Percentiles rank a stretch among this genome's conserved stretches.
phyloP scores from a whole-genome alignment of 2,329 filamentous ascomycete species.

The Scortechinia acanthostroma region DNA sequence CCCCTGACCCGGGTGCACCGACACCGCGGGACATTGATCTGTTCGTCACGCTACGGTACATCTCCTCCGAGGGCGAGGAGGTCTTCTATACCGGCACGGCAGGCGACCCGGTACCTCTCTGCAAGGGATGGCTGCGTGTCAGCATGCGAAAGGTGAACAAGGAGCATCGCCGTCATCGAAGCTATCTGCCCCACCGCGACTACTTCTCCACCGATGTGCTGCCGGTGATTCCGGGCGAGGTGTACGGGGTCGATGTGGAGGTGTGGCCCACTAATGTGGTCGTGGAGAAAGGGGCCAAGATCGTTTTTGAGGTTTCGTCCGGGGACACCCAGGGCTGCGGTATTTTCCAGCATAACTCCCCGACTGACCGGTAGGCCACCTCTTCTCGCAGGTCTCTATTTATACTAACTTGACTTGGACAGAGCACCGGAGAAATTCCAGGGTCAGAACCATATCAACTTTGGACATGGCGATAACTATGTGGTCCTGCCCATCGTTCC shows the following conservation, averaged over 20 bases:
- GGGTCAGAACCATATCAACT: constrained; percentile 43
- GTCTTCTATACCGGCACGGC: constrained; percentile 60
- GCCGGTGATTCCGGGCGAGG: constrained; percentile 41
- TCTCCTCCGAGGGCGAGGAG: constrained; percentile 42
- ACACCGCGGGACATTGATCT: constrained; percentile 47
- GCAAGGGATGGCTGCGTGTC: constrained; percentile 58
- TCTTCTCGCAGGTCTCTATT: background rate
- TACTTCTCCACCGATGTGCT: constrained; percentile 48
- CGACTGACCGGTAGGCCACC: constrained; percentile 31
- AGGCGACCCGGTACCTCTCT: constrained; percentile 53
- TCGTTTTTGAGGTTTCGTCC: constrained; percentile 45
- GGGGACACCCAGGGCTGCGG: constrained; percentile 54
- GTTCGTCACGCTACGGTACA: constrained; percentile 55
- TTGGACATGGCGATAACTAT: constrained; percentile 40
- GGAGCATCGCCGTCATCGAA: constrained; percentile 38
- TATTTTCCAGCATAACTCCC: constrained; percentile 42
- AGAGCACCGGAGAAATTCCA: constrained; percentile 28
- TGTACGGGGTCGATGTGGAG: constrained; percentile 55
- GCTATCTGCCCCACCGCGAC: constrained; percentile 47
- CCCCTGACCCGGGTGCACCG: constrained; percentile 33
- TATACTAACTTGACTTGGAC: background rate
- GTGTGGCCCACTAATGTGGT: constrained; percentile 60
- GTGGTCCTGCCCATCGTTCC: constrained; percentile 44
- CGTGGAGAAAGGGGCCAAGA: constrained; percentile 36
- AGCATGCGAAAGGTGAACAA: constrained; percentile 44